These are phyloP conservation scores for Rhynchosporium graminicola DNA, from an alignment of 2,329 filamentous ascomycete genomes.

Conservation along the genomic window DNA sequence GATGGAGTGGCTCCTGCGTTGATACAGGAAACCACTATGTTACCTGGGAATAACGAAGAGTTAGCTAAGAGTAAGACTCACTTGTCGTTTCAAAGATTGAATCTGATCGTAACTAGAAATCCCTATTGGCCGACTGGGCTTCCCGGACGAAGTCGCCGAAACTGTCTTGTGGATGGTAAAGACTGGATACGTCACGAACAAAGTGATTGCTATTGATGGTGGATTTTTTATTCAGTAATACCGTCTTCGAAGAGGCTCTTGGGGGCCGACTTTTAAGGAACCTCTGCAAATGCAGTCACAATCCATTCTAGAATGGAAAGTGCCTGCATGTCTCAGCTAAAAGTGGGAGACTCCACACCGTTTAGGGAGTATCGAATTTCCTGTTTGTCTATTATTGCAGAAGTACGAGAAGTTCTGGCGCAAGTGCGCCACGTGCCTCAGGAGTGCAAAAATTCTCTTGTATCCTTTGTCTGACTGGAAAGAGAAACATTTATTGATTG, in stretches of 20 bases:
- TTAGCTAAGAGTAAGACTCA: constrained; percentile 39
- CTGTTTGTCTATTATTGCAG: no score
- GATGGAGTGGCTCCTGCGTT: constrained; percentile 52
- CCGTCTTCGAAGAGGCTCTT: background rate
- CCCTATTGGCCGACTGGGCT: constrained; percentile 48
- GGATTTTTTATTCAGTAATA: constrained; percentile 41
- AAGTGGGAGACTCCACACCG: no score
- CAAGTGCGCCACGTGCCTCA: no score
- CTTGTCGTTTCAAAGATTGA: constrained; percentile 20
- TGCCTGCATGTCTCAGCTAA: no score
- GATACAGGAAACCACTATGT: constrained; percentile 49
- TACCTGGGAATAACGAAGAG: constrained; percentile 41
- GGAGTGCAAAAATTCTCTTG: no score
- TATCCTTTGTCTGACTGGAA: no score
- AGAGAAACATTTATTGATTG: no score
- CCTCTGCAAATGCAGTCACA: no score
- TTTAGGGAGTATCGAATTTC: no score
- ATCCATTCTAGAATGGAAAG: no score
- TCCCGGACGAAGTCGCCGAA: constrained; percentile 49
- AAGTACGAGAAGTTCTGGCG: no score
- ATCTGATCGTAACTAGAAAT: constrained; percentile 38
- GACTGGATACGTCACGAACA: constrained; percentile 49
- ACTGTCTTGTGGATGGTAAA: constrained; percentile 50
- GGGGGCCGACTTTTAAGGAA: no score
- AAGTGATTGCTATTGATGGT: constrained; percentile 46